A percentile compares a stretch with the other conserved stretches of the same genome.
These are phyloP conservation scores for Lineolata rhizophorae DNA, from an alignment of 495 filamentous ascomycete genomes.

Conservation along the genomic window DNA sequence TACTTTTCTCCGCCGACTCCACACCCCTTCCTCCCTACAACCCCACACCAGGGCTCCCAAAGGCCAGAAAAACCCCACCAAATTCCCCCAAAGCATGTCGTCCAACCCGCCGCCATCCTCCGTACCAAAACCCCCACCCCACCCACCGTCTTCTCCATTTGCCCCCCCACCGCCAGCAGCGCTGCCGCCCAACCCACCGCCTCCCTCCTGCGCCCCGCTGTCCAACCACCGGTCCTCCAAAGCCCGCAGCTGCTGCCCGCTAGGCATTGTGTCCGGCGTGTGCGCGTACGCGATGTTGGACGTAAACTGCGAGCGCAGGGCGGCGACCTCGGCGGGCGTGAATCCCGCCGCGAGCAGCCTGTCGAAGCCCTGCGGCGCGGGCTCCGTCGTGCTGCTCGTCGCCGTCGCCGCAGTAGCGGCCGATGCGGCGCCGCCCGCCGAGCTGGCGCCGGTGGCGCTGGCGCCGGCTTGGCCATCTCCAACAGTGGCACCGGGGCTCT, in stretches of 20 bases:
- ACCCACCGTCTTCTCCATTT: constrained; percentile 10
- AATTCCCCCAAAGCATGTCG: constrained; percentile 68
- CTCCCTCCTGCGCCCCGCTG: constrained; percentile 29
- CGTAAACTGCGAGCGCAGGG: constrained; percentile 67
- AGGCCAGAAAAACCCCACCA: constrained; percentile 90
- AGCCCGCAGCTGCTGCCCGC: constrained; percentile 30
- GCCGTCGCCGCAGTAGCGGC: background rate
- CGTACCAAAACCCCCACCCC: constrained; percentile 19
- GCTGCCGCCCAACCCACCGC: no score
- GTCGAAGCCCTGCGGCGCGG: constrained; percentile 74
- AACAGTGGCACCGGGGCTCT: constrained; percentile 2
- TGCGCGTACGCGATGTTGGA: constrained; percentile 52
- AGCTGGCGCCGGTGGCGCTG: constrained; percentile 2
- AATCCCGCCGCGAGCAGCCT: constrained; percentile 62
- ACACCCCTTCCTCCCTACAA: constrained; percentile 72
- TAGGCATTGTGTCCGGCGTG: constrained; percentile 71
- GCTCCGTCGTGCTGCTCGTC: constrained; percentile 22
- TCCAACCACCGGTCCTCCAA: constrained; percentile 92
- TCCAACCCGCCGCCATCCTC: constrained; percentile 39
- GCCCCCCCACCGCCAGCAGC: constrained; percentile 14
- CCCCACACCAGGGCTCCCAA: constrained; percentile 68
- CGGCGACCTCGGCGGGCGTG: constrained; percentile 54
- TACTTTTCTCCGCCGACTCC: constrained; percentile 58
- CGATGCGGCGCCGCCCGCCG: background rate
- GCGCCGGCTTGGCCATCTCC: background rate